phyloP scores from a whole-genome alignment of 495 filamentous ascomycete species.

The Cercophora newfieldiana region DNA sequence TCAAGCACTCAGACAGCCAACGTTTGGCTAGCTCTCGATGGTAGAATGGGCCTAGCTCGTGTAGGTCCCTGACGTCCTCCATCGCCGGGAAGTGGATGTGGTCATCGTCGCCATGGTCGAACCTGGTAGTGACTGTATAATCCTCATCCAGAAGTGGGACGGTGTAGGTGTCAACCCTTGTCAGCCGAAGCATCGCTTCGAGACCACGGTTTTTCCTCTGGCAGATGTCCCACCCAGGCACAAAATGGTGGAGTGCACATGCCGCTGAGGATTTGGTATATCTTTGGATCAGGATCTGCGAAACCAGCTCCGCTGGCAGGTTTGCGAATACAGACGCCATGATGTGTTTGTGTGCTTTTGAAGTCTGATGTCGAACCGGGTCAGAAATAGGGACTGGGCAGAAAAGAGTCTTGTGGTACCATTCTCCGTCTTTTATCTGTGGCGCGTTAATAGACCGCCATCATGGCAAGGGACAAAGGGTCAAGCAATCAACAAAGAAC shows the following conservation, averaged over 20 bases:
- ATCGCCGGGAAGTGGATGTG: conserved; percentile 1
- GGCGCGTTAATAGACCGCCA: too few species aligned
- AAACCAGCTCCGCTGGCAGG: conserved; percentile 17
- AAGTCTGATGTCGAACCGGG: neutral
- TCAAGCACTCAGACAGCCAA: neutral
- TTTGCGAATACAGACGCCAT: neutral
- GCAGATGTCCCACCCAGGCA: conserved; percentile 20
- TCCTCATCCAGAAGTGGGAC: neutral
- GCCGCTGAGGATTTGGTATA: neutral
- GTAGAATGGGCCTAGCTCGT: neutral
- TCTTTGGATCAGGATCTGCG: conserved; percentile 9
- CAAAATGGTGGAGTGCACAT: conserved; percentile 17
- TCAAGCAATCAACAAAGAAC: too few species aligned
- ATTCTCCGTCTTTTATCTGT: too few species aligned
- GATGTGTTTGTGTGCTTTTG: too few species aligned
- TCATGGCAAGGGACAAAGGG: too few species aligned
- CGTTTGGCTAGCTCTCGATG: conserved; percentile 2
- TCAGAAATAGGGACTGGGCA: too few species aligned
- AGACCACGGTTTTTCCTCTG: neutral
- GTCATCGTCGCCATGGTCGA: conserved; percentile 4
- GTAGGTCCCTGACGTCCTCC: conserved; percentile 1
- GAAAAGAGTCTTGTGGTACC: too few species aligned
- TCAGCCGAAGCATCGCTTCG: conserved; percentile 10
- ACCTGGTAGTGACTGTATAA: neutral
- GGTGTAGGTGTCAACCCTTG: conserved; percentile 20